Conservation (phyloP, 768 basidiomycete species). For the Basidioascus undulatus region DNA sequence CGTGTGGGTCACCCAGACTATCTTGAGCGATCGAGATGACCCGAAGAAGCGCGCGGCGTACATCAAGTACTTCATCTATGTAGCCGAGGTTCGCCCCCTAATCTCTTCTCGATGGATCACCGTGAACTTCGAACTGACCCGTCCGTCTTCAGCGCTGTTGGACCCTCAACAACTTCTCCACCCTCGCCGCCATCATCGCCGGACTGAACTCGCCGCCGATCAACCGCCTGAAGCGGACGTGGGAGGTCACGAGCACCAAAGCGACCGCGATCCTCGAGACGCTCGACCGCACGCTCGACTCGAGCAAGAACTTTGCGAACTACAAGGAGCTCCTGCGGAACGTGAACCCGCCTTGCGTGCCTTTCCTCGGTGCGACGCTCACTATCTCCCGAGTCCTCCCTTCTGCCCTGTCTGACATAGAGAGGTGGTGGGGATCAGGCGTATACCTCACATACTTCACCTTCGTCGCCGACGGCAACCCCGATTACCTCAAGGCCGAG, state of each 20-base stretch:
- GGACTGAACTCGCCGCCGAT: conserved; percentile 86
- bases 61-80: conserved; percentile 71
- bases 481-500: conserved; percentile 38
- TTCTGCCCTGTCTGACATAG: not conserved
- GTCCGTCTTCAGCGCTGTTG: conserved; percentile 46
- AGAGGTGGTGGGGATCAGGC: conserved; percentile 28
- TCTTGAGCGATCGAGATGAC: conserved; percentile 49
- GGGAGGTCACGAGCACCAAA: conserved; percentile 63
- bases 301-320: conserved; percentile 79
- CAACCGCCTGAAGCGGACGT: conserved; percentile 72
- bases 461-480: conserved; percentile 94
- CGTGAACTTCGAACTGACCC: not conserved
- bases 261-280: conserved; percentile 45
- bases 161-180: conserved; percentile 72
- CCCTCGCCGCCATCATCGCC: conserved; percentile 88
- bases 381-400: not conserved
- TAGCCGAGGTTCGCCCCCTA: conserved; percentile 44
- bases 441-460: conserved; percentile 87
- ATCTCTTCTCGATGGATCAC: not conserved
- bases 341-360: conserved; percentile 79
- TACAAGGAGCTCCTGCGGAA: conserved; percentile 63
- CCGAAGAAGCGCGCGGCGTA: conserved; percentile 52
- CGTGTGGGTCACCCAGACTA: conserved; percentile 68
- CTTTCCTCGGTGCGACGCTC: conserved; percentile 57
- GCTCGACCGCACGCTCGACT: conserved; percentile 75